phyloP scores from a whole-genome alignment of 2,329 filamentous ascomycete species.

The Pseudogymnoascus sp. region DNA sequence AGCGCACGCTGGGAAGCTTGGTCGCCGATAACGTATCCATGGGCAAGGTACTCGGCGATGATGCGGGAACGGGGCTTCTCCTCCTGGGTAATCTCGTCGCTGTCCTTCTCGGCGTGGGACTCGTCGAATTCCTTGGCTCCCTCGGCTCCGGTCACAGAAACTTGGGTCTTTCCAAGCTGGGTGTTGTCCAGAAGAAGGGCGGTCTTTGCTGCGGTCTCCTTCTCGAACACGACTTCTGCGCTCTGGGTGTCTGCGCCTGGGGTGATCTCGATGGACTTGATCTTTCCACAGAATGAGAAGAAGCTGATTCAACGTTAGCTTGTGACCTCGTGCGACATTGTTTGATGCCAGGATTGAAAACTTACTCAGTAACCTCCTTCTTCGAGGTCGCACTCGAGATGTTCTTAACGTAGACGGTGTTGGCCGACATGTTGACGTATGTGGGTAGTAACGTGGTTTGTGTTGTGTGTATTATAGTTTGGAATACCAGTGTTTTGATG shows the following conservation, averaged over 20 bases:
- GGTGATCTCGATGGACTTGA: slow-evolving; percentile 71
- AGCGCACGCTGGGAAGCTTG: slow-evolving; percentile 73
- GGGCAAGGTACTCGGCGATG: slow-evolving; percentile 90
- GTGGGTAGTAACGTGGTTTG: neutral
- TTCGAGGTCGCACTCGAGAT: slow-evolving; percentile 76
- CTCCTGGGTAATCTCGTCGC: slow-evolving; percentile 76
- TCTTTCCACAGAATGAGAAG: slow-evolving; percentile 64
- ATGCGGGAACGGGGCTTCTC: slow-evolving; percentile 95
- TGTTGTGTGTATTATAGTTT: neutral
- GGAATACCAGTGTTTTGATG: neutral
- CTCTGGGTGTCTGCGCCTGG: slow-evolving; percentile 61
- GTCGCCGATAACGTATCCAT: slow-evolving; percentile 74
- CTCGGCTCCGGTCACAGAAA: slow-evolving; percentile 61
- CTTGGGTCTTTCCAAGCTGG: slow-evolving; percentile 79
- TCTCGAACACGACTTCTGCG: slow-evolving; percentile 93
- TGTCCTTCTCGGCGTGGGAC: slow-evolving; percentile 48
- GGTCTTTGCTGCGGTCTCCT: slow-evolving; percentile 92
- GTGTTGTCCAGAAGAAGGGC: slow-evolving; percentile 96
- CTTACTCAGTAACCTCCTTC: slow-evolving; percentile 77
- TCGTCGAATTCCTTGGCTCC: slow-evolving; percentile 54
- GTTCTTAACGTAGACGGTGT: slow-evolving; percentile 79
- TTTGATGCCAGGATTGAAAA: slow-evolving; percentile 18
- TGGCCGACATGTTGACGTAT: neutral
- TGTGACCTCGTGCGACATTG: neutral
- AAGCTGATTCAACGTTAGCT: slow-evolving; percentile 7